Evolutionary conservation across 2,329 filamentous ascomycete species (phyloP).

Genomic region (Botrytis fabae): DNA sequence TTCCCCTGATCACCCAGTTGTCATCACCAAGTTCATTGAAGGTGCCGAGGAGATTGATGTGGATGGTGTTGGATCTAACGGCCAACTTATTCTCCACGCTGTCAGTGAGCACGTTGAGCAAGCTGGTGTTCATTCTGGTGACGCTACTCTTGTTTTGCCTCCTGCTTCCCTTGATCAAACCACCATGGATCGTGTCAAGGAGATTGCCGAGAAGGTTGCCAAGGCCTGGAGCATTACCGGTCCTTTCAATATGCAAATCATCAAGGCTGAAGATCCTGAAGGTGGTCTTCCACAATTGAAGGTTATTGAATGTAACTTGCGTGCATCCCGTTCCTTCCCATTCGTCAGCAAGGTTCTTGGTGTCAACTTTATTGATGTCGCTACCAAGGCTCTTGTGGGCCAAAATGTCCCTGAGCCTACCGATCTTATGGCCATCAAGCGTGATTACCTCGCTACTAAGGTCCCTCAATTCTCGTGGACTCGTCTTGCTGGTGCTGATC

Average conservation of each 20-base stretch:
- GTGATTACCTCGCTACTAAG: constrained; percentile 94
- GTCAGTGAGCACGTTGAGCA: constrained; percentile 96
- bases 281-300: constrained; percentile 78
- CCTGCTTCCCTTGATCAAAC: constrained; percentile 75
- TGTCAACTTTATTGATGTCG: constrained; percentile 94
- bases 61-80: constrained; percentile 84
- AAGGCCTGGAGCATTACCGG: constrained; percentile 97
- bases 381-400: constrained; percentile 83
- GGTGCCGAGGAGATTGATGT: constrained; percentile 96
- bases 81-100: constrained; percentile 86
- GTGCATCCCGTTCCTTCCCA: constrained; percentile 95
- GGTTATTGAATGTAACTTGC: constrained; percentile 98
- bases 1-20: constrained; percentile 94
- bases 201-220: constrained; percentile 93
- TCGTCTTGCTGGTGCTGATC: constrained; percentile 92
- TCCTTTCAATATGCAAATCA: constrained; percentile 99
- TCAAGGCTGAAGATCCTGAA: constrained; percentile 80
- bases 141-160: constrained; percentile 91
- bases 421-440: constrained; percentile 86
- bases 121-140: constrained; percentile 96
- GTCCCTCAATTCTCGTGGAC: constrained; percentile 99
- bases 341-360: constrained; percentile 97
- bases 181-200: constrained; percentile 86
- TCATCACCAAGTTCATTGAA: constrained; percentile 98
- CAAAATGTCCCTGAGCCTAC: constrained; percentile 79